phyloP scores from a whole-genome alignment of 345 rosid species.

The Schrenkiella parvula region DNA sequence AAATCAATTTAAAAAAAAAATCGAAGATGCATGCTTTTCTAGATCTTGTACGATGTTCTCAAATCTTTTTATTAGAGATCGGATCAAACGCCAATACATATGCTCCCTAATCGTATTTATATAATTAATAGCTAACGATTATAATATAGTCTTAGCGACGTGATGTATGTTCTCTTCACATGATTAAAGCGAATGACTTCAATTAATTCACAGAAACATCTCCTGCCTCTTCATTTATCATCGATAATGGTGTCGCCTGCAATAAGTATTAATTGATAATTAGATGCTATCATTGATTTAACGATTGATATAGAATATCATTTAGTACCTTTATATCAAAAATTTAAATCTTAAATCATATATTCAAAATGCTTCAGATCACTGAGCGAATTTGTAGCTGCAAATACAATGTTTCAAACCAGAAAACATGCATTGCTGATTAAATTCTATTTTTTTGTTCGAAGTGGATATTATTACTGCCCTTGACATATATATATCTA shows the following conservation, averaged over 20 bases:
- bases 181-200: constrained; percentile 5
- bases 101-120: background rate
- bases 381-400: background rate
- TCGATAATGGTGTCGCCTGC: background rate
- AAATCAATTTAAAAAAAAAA: background rate
- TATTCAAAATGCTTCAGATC: background rate
- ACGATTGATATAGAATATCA: background rate
- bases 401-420: constrained; percentile 2
- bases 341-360: background rate
- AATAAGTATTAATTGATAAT: background rate
- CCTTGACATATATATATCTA: background rate
- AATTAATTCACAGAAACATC: constrained; percentile 10
- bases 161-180: constrained; percentile 19
- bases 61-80: constrained; percentile 4
- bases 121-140: background rate
- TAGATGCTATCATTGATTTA: background rate
- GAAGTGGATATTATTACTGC: background rate
- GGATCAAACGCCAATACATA: constrained; percentile 14
- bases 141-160: background rate
- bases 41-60: constrained; percentile 1
- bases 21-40: constrained; percentile 9
- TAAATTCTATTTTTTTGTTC: background rate
- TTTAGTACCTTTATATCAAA: background rate
- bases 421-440: constrained; percentile 11
- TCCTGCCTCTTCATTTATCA: constrained; percentile 8